Evolutionary conservation across 306 rosid genomes (phyloP), one percentile per base, ranked within the genome.

Genomic region (Oxytropis ochrocephala): DNA sequence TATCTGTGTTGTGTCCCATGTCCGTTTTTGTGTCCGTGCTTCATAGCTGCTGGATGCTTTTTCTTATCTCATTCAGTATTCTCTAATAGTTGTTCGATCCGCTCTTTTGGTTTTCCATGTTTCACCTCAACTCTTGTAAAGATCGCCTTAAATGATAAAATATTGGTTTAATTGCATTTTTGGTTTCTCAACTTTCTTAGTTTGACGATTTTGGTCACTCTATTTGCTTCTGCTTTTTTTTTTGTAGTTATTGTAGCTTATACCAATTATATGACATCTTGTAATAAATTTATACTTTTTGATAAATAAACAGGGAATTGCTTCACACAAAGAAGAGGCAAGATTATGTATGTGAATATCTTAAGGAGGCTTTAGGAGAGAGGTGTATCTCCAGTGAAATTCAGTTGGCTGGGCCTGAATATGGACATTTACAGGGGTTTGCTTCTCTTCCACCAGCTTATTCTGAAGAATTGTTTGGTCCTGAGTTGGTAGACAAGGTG

Each of bases 321-420:
- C 69, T 91, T 43, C 90, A 89, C 78, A 91, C 88, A 6, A 82
- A 85, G 68, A 27, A 83, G 85, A 82, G 97, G 73, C 88, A 58
- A 67, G 91, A 91, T 17, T 66, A 77, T 42, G 75, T 91, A 33
- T 82, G 91, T 39, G 76, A 82, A 51, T 86, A 77, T 82, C 84
- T 91, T 77, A 83, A 13, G 83, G 84, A 78, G 30, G 85, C 86
- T 63, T 65, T 89, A 69, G 91, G 94, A 73, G 88, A 87, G 64
- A 73, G 39, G 68, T 87, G 89, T 62, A 84, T 89, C 66, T 85
- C 91, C 58, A 82, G 87, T 76, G 97, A 91, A 73, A 79, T 91
- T 77, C 93, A 91, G 84, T 75, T 89, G 72, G 96, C 97, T 12
- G 97, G 97, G 29, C 96, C 97, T 32, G 97, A 91, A 77, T 91